Evolutionary conservation across 1,284 basidiomycete species (phyloP).

Genomic region (Ceratobasidium sp.): DNA sequence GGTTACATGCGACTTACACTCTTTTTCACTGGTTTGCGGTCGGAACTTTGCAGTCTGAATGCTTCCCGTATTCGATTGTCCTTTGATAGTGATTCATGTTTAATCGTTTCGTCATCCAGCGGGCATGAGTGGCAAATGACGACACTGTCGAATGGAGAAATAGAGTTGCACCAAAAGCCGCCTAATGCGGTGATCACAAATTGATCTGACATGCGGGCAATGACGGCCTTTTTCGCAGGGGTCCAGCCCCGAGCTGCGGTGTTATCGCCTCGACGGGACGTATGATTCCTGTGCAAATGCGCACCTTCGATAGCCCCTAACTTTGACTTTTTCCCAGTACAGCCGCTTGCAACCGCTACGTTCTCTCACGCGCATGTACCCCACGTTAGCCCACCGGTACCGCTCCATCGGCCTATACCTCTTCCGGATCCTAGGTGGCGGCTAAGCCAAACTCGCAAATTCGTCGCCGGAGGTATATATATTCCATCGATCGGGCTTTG

Average conservation of each 20-base stretch:
- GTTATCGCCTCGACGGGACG: not conserved
- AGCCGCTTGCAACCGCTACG: not conserved
- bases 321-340: not conserved
- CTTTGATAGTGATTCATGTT: conserved; percentile 39
- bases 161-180: not conserved
- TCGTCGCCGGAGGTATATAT: conserved; percentile 22
- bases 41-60: conserved; percentile 52
- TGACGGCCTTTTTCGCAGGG: not conserved
- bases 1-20: conserved; percentile 14
- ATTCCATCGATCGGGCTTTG: conserved; percentile 1
- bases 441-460: conserved; percentile 20
- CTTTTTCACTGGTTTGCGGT: conserved; percentile 7
- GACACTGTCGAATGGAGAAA: not conserved
- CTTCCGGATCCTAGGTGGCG: conserved; percentile 13
- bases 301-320: conserved; percentile 2
- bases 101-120: conserved; percentile 52
- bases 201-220: conserved; percentile 4
- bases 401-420: conserved; percentile 17
- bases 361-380: not conserved
- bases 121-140: not conserved
- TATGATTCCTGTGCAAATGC: conserved; percentile 5
- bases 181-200: not conserved
- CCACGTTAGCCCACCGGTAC: not conserved
- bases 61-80: not conserved
- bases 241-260: conserved; percentile 3